Conservation (phyloP, 2,329 filamentous ascomycete genomes). For the Geosmithia flava region DNA sequence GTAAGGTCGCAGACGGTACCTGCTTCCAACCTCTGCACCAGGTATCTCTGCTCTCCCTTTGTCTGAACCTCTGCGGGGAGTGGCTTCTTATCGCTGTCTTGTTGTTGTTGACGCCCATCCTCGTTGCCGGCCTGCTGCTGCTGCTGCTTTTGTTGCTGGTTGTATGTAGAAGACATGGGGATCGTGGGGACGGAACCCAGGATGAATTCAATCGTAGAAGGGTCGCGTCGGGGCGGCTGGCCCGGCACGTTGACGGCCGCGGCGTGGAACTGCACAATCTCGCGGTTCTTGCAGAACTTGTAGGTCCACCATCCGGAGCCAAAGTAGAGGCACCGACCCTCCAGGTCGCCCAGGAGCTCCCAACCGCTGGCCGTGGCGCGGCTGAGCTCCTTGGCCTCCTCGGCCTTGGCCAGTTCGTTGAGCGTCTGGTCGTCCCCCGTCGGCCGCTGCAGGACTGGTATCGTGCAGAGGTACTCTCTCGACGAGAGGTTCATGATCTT, state of each 20-base stretch:
- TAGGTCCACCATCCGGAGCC: slow-evolving; percentile 93
- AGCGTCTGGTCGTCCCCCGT: slow-evolving; percentile 50
- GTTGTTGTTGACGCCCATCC: not conserved
- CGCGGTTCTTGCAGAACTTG: slow-evolving; percentile 79
- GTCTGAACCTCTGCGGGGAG: slow-evolving; percentile 57
- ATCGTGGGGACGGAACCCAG: slow-evolving; percentile 45
- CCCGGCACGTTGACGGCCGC: slow-evolving; percentile 54
- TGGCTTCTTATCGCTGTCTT: slow-evolving; percentile 8
- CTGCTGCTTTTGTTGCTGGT: not conserved
- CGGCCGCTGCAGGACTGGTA: slow-evolving; percentile 55
- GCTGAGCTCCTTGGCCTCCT: slow-evolving; percentile 68
- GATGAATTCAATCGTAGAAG: slow-evolving; percentile 61
- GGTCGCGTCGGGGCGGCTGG: slow-evolving; percentile 66
- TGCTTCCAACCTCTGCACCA: slow-evolving; percentile 68
- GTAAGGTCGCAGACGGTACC: slow-evolving; percentile 84
- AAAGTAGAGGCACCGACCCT: slow-evolving; percentile 73
- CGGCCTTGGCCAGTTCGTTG: slow-evolving; percentile 54
- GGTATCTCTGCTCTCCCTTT: slow-evolving; percentile 73
- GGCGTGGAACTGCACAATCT: slow-evolving; percentile 85
- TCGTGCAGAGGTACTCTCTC: slow-evolving; percentile 70
- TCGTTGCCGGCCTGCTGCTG: not conserved
- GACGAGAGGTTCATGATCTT: slow-evolving; percentile 63
- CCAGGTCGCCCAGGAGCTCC: slow-evolving; percentile 66
- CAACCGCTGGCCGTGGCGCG: slow-evolving; percentile 68
- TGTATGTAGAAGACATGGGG: slow-evolving; percentile 12